Base-by-base conservation (phyloP, 306 rosid genomes). In the Rosa persica region DNA sequence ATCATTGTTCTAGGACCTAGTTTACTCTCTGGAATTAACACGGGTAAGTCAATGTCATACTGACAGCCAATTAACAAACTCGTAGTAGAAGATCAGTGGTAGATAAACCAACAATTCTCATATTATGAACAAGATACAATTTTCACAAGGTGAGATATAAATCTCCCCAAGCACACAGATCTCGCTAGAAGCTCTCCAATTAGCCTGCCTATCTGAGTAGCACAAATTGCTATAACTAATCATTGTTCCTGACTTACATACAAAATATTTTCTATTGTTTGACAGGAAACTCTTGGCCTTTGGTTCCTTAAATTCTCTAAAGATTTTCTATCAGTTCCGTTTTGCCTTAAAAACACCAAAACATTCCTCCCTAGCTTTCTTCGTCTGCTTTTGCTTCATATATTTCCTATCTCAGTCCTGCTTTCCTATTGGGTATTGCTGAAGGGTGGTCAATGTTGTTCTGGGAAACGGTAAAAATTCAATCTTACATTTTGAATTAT, bases 141-240 rank as follows among this genome's bases (percentile, higher is more conserved):
- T 22, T 74, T 22, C 52, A 40, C 68, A 40, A 43, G 52, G 54
- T 57, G 77, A 57, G 49, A 40, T 22, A 57, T 0, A 40, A 8
- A 69, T 74, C 55, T 57, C 43, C 27, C 17, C 19, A 43, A 60
- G 49, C 11, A 40, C 27, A 51, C 23, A 4, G 60, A 44, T 62
- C 8, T 27, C 11, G 34, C 58, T 46, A 75, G 46, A 74, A 42
- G 15, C 46, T 42, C 9, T 48, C 13, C 46, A 60, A 16, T 17
- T 60, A 61, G 78, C 55, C 57, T 74, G n/a, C 79, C 71, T 61
- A 6, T 62, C 57, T 61, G 10, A 12, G 78, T 27, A 43, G 65
- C 48, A 72, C 10, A 5, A 3, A 52, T 72, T n/a, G 19, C 51
- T 38, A 19, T 8, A 36, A 5, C 40, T 58, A 42, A 47, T 42